Base-by-base conservation (phyloP, 257 asterid species). In the Solanum phureja region DNA sequence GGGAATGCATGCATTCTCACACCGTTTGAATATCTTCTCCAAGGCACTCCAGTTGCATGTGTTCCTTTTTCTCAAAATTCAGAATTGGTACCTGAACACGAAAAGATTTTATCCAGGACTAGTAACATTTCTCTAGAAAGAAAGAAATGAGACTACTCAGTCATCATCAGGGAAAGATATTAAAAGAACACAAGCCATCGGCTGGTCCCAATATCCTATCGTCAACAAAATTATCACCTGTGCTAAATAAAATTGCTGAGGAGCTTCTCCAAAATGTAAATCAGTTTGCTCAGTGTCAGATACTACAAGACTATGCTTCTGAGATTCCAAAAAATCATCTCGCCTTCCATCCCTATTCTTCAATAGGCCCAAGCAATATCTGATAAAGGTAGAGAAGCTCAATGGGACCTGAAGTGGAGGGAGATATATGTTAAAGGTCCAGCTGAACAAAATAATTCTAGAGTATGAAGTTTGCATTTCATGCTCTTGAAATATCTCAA, bases 181-280 rank as follows among this genome's bases (percentile, higher is more conserved):
- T n/a, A 71, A 42, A 37, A 35, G 23, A 56, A 35, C 75, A 52
- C 66, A 69, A 58, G 73, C 18, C 24, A 56, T 73, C 6, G 42
- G 42, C 69, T n/a, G 13, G 8, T 77, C 83, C 83, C 37, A 42
- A 71, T 34, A 86, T 60, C 81, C 42, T 19, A 62, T 69, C 68
- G 38, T 64, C 73, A 60, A 29, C 72, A 52, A 86, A 89, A 46
- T 86, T 83, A 87, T 86, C 89, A 96, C 99, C 98, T 97, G 99
- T 13, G 99, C 99, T 84, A 96, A 93, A 91, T 96, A 97, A 86
- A 94, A 92, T 92, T 95, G 98, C 88, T 94, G 92, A 6, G 91
- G 95, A 87, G 89, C 93, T 89, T 92, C 92, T 83, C 56, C 93
- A 34, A 6, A 33, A 56, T 71, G 56, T 23, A 87, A 86, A 92